A percentile compares a stretch with the other conserved stretches of the same genome.
Conservation (phyloP, 2,329 filamentous ascomycete species). For the Lizonia empirigonia region DNA sequence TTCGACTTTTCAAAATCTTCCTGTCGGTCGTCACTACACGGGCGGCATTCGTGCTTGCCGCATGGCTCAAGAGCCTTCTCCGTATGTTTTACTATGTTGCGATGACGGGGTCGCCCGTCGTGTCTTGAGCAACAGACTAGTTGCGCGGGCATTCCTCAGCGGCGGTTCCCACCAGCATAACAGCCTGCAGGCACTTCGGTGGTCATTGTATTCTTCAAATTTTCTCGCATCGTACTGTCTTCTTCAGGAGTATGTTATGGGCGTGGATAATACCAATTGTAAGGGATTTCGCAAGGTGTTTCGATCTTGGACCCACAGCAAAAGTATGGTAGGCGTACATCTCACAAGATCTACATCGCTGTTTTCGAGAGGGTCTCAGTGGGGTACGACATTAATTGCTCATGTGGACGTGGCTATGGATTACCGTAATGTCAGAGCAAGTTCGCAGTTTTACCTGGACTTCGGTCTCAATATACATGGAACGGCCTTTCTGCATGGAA, state of each 20-base stretch:
- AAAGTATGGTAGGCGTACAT: constrained; percentile 17
- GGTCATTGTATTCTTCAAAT: not conserved
- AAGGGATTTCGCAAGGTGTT: constrained; percentile 11
- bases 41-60: not conserved
- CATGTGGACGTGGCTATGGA: not conserved
- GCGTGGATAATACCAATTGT: constrained; percentile 7
- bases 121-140: not conserved
- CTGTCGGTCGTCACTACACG: not conserved
- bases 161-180: not conserved
- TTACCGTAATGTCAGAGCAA: constrained; percentile 11
- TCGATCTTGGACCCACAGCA: constrained; percentile 14
- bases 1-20: constrained; percentile 3
- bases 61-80: constrained; percentile 4
- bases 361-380: not conserved
- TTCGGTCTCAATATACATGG: constrained; percentile 5
- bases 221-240: constrained; percentile 6
- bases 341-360: constrained; percentile 12
- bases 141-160: not conserved
- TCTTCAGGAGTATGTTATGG: constrained; percentile 9
- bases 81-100: constrained; percentile 1
- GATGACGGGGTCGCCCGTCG: not conserved
- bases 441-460: constrained; percentile 3
- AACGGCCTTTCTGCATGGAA: constrained; percentile 12
- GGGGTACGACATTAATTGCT: constrained; percentile 4
- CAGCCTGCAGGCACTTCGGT: not conserved